These are phyloP conservation scores for Schoenoplectus triqueter DNA, from an alignment of 202 grass and related monocot genomes.

Conservation along the genomic window DNA sequence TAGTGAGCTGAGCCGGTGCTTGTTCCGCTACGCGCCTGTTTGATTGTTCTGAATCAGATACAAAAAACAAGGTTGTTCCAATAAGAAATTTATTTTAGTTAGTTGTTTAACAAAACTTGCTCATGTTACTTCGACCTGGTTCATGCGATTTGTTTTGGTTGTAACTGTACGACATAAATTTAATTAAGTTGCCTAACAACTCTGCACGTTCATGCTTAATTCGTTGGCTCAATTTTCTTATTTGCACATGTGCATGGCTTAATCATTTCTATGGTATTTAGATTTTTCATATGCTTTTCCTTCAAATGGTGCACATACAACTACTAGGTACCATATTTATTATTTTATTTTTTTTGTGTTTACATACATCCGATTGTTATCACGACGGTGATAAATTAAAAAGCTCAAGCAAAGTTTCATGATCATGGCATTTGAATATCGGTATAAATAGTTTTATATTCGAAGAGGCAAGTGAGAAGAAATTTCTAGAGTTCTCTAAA, in stretches of 20 bases:
- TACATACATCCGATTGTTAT: not conserved
- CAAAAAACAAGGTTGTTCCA: no score
- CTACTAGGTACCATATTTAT: not conserved
- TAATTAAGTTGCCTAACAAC: constrained; percentile 25
- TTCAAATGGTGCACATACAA: not conserved
- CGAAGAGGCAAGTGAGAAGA: not conserved
- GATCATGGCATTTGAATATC: not conserved
- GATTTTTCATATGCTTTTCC: not conserved
- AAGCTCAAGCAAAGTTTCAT: not conserved
- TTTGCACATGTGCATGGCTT: constrained; percentile 37
- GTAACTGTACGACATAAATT: not conserved
- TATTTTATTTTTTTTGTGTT: no score
- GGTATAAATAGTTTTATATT: not conserved
- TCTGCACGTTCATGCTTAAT: constrained; percentile 23
- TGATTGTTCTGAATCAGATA: no score
- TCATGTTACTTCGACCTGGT: constrained; percentile 24
- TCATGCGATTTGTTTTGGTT: not conserved
- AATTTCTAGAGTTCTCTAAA: not conserved
- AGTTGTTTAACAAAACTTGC: not conserved
- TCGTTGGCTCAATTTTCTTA: constrained; percentile 21
- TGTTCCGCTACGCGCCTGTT: no score
- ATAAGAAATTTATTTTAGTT: no score
- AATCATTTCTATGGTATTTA: constrained; percentile 27
- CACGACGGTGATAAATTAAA: not conserved
- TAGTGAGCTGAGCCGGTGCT: no score